Conservation (phyloP, 2,329 filamentous ascomycete genomes). For the Exophiala spinifera region DNA sequence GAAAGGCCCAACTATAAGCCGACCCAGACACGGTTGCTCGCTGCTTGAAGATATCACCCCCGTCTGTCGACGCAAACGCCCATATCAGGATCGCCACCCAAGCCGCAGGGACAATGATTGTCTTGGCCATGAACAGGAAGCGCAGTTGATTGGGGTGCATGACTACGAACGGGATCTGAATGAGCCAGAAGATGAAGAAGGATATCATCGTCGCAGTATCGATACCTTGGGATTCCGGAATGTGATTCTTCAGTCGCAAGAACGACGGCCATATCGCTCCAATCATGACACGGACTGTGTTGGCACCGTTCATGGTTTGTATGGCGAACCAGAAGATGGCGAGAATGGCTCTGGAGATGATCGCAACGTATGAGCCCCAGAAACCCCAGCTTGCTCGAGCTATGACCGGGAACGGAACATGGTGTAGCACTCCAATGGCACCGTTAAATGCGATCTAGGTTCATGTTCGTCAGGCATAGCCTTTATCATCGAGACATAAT, state of each 20-base stretch:
- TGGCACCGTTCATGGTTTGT: slow-evolving; percentile 45
- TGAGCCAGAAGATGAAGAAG: slow-evolving; percentile 45
- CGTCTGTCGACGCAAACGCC: slow-evolving; percentile 56
- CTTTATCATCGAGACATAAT: slow-evolving; percentile 75
- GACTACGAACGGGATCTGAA: slow-evolving; percentile 44
- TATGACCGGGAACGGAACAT: slow-evolving; percentile 83
- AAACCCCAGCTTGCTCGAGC: slow-evolving; percentile 73
- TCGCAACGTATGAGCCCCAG: slow-evolving; percentile 67
- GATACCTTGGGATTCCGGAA: slow-evolving; percentile 44
- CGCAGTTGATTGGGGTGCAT: slow-evolving; percentile 42
- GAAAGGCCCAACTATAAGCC: slow-evolving; percentile 48
- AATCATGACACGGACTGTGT: slow-evolving; percentile 47
- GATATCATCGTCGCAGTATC: slow-evolving; percentile 45
- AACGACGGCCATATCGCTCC: slow-evolving; percentile 53
- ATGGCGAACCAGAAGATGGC: slow-evolving; percentile 53
- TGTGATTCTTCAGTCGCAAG: slow-evolving; percentile 40
- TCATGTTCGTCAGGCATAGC: slow-evolving; percentile 55
- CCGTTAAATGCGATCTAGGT: slow-evolving; percentile 64
- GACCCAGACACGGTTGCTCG: slow-evolving; percentile 46
- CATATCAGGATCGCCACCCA: slow-evolving; percentile 63
- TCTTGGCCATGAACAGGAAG: slow-evolving; percentile 39
- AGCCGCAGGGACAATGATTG: slow-evolving; percentile 52
- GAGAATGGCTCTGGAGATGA: slow-evolving; percentile 52
- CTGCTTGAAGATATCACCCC: slow-evolving; percentile 48
- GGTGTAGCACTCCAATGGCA: slow-evolving; percentile 80